These are phyloP conservation scores for Diversispora eburnea DNA, from an alignment of 192 early-diverging fungal species.

Conservation along the genomic window DNA sequence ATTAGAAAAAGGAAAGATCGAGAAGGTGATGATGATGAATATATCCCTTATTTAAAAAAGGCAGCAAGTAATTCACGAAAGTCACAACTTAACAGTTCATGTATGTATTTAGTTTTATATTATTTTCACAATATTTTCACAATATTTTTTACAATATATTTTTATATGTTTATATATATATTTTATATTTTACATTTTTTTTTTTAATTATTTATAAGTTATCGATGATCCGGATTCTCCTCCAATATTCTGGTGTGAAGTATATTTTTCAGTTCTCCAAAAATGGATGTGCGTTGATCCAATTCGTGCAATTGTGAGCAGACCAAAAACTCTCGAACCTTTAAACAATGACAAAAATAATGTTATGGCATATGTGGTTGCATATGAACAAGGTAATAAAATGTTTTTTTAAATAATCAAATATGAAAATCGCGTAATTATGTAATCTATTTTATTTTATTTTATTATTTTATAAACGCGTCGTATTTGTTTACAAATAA, in stretches of 20 bases:
- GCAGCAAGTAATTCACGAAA: too few species aligned
- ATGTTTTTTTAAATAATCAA: neutral
- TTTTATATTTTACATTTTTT: neutral
- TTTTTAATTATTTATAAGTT: neutral
- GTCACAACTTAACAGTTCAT: too few species aligned
- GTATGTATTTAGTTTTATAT: too few species aligned
- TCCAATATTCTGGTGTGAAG: conserved; percentile 67
- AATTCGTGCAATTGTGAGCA: conserved; percentile 47
- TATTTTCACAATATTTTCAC: too few species aligned
- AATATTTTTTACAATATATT: too few species aligned
- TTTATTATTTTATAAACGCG: neutral
- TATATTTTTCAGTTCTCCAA: conserved; percentile 44
- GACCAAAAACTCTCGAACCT: conserved; percentile 56
- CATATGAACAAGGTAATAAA: conserved; percentile 45
- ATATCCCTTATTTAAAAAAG: too few species aligned
- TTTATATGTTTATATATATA: too few species aligned
- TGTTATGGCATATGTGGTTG: conserved; percentile 61
- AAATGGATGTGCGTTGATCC: conserved; percentile 68
- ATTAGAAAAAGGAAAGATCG: neutral
- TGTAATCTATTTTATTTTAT: neutral
- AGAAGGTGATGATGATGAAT: neutral
- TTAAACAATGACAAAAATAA: conserved; percentile 39
- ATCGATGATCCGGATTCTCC: conserved; percentile 12
- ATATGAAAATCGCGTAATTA: neutral
- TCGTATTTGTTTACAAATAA: neutral